Evolutionary conservation across 805 yeast species (phyloP).

Genomic region (Wickerhamiella kurtzmanii): DNA sequence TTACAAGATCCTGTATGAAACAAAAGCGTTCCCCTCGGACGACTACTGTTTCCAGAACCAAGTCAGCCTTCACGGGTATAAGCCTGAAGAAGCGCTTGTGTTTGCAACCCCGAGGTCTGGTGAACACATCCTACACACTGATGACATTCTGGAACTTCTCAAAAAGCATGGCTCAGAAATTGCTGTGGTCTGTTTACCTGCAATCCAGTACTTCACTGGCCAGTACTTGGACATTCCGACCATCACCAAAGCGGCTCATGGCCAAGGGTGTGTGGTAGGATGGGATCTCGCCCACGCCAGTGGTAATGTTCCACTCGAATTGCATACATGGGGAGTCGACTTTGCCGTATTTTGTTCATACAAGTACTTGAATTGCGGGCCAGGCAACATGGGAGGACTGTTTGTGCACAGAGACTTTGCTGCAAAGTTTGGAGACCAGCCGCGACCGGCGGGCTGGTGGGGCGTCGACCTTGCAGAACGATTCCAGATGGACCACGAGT

Average conservation of each 20-base stretch:
- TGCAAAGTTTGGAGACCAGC: constrained; percentile 22
- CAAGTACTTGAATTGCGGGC: constrained; percentile 83
- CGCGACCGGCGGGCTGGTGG: constrained; percentile 96
- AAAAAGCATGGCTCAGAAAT: constrained; percentile 44
- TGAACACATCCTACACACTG: constrained; percentile 44
- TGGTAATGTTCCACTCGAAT: constrained; percentile 63
- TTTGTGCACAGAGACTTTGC: constrained; percentile 46
- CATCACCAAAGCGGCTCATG: constrained; percentile 55
- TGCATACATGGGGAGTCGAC: constrained; percentile 86
- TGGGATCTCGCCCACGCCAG: constrained; percentile 96
- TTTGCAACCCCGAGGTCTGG: constrained; percentile 50
- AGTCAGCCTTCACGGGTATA: constrained; percentile 45
- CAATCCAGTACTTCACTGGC: constrained; percentile 86
- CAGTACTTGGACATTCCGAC: constrained; percentile 62
- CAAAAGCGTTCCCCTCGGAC: constrained; percentile 85
- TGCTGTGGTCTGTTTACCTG: constrained; percentile 70
- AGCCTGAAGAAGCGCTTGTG: constrained; percentile 43
- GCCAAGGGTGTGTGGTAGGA: constrained; percentile 43
- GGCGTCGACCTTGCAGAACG: constrained; percentile 62
- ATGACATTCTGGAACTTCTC: constrained; percentile 45
- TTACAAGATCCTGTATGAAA: constrained; percentile 67
- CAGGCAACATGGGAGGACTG: constrained; percentile 84
- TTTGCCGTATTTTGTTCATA: constrained; percentile 93
- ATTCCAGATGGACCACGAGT: constrained; percentile 65
- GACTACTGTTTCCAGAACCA: constrained; percentile 72